phyloP scores from a whole-genome alignment of 495 filamentous ascomycete genomes.

The Penicillium salamii region DNA sequence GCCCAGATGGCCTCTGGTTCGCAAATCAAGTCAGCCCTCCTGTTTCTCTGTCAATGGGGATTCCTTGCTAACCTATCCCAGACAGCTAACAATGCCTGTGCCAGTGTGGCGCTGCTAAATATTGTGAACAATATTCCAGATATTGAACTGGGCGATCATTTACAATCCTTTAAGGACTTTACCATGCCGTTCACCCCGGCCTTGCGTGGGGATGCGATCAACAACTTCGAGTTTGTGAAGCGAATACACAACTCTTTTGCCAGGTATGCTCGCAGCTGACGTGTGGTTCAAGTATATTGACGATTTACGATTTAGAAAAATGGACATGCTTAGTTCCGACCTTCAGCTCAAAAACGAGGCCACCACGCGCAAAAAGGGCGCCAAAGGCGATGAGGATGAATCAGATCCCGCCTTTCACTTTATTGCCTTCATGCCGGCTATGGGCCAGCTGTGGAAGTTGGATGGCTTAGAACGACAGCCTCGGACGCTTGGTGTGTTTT shows the following conservation, averaged over 20 bases:
- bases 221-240: conserved; percentile 73
- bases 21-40: conserved; percentile 71
- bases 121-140: conserved; percentile 79
- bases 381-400: conserved; percentile 37
- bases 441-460: conserved; percentile 78
- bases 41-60: not conserved
- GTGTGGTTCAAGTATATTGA: not conserved
- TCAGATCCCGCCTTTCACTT: conserved; percentile 72
- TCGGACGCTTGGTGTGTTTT: conserved; percentile 61
- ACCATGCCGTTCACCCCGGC: conserved; percentile 66
- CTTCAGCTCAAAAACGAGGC: conserved; percentile 63
- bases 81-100: conserved; percentile 81
- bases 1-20: conserved; percentile 81
- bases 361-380: conserved; percentile 40
- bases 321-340: conserved; percentile 78
- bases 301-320: conserved; percentile 45
- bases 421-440: conserved; percentile 80
- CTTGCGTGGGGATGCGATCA: conserved; percentile 70
- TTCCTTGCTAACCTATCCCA: conserved; percentile 27
- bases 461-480: conserved; percentile 82
- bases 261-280: conserved; percentile 47
- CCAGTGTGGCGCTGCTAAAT: conserved; percentile 83
- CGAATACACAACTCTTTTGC: conserved; percentile 83
- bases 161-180: conserved; percentile 67
- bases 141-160: conserved; percentile 62